phyloP scores from a whole-genome alignment of 2,329 filamentous ascomycete genomes.

The Laburnicola sp. region DNA sequence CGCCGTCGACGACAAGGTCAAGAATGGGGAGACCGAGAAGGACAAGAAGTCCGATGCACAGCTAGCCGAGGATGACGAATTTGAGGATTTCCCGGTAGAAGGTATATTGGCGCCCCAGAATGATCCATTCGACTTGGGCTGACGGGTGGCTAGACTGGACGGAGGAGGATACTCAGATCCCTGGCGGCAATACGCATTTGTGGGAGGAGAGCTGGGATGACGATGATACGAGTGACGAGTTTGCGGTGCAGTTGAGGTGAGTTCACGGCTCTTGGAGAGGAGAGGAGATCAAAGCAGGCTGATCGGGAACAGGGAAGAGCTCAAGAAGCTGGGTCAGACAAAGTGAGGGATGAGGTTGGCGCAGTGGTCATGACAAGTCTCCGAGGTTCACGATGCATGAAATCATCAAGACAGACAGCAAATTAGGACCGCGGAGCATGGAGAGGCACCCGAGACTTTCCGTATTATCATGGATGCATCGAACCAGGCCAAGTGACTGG shows the following conservation, averaged over 20 bases:
- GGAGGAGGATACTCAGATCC: slow-evolving; percentile 85
- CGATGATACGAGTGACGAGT: slow-evolving; percentile 95
- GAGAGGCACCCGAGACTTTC: not conserved
- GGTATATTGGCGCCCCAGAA: slow-evolving; percentile 56
- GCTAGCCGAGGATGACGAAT: slow-evolving; percentile 97
- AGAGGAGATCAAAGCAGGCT: slow-evolving; percentile 3
- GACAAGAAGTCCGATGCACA: slow-evolving; percentile 66
- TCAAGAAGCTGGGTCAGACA: slow-evolving; percentile 83
- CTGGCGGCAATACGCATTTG: slow-evolving; percentile 76
- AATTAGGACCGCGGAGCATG: slow-evolving; percentile 1
- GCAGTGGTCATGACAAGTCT: not conserved
- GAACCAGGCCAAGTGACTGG: slow-evolving; percentile 13
- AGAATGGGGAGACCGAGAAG: slow-evolving; percentile 53
- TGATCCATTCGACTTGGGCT: slow-evolving; percentile 6
- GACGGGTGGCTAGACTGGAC: slow-evolving; percentile 69
- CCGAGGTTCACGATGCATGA: not conserved
- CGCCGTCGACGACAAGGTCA: slow-evolving; percentile 35
- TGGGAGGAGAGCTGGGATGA: slow-evolving; percentile 99
- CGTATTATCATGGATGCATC: slow-evolving; percentile 14
- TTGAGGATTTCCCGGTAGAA: slow-evolving; percentile 97
- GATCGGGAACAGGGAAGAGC: slow-evolving; percentile 69
- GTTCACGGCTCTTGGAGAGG: slow-evolving; percentile 37
- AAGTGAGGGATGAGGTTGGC: slow-evolving; percentile 49
- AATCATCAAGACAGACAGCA: not conserved
- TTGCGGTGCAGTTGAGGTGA: slow-evolving; percentile 90